Base-by-base conservation (phyloP, 2,329 filamentous ascomycete species). In the Stagonosporopsis rhizophila region DNA sequence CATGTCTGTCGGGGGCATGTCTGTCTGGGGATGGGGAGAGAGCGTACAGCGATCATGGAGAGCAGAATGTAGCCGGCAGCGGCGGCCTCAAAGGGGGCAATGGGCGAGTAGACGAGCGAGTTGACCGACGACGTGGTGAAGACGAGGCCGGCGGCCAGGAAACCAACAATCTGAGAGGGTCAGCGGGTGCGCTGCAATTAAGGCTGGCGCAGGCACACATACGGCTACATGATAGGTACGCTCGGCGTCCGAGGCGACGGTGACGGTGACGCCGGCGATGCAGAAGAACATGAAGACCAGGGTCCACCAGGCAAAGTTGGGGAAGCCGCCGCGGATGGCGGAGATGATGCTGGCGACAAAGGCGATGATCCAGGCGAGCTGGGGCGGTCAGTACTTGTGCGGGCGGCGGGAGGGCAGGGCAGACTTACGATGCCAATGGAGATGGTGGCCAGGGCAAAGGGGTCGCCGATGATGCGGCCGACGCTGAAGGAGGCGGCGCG, bases 291-390 rank as follows among this genome's bases (percentile, higher is more conserved):
- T 91, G 78, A 92, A 98, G 56, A 91, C 88, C 53, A 92, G 82
- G 1, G 89, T 85, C 90, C 94, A 99, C 94, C 95, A 99, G 20
- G 90, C 88, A 76, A 92, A 97, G 62, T 92, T 90, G 14, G 92
- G 92, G 70, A 92, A 96, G 6, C 73, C 69, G 50, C 77, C 78
- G 47, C 77, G 79, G 44, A 85, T 75, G 62, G 85, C 80, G 37
- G 89, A 88, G 67, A 97, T 87, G 73, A 96, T 88, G 58, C 91
- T 94, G 61, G 88, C 84, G 70, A 98, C 85, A 76, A 98, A 96
- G 41, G 92, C 87, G 71, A 99, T 96, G 65, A 96, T 78, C 95
- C 95, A 99, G 56, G 93, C 94, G 62, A 96, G 87, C 94, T 98
- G 75, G 61, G 40, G n/a, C 32, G 51, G 37, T 63, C 50, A 65